Percentiles rank a stretch among this genome's conserved stretches.
Evolutionary conservation across 768 basidiomycete species (phyloP).

Genomic region (Tricholoma sp.): DNA sequence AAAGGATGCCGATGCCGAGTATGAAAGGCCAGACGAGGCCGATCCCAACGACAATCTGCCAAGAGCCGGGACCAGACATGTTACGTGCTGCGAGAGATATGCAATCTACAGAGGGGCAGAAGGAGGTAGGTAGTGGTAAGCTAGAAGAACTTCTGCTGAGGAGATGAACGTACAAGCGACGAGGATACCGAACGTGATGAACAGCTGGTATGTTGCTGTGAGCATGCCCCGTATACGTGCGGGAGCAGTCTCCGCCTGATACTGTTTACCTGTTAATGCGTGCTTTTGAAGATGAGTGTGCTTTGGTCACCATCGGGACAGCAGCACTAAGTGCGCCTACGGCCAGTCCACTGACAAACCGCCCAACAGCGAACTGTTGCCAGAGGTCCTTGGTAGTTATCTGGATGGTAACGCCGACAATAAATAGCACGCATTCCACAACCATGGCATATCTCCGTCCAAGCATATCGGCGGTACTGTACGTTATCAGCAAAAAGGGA

Average conservation of each 20-base stretch:
- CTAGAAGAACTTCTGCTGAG: background rate
- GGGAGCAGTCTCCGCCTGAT: constrained; percentile 71
- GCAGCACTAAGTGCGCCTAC: constrained; percentile 65
- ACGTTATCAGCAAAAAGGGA: background rate
- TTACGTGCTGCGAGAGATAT: constrained; percentile 64
- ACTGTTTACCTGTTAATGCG: constrained; percentile 26
- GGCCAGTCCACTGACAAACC: constrained; percentile 60
- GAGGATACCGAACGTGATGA: constrained; percentile 68
- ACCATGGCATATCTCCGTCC: constrained; percentile 67
- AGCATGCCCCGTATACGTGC: constrained; percentile 66
- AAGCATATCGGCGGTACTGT: constrained; percentile 56
- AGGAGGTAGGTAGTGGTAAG: background rate
- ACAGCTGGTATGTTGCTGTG: constrained; percentile 57
- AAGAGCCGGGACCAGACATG: constrained; percentile 42
- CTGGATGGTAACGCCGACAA: constrained; percentile 58
- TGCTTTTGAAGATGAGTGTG: background rate
- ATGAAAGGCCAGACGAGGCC: constrained; percentile 59
- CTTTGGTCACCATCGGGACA: constrained; percentile 49
- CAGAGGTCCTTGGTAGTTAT: constrained; percentile 45
- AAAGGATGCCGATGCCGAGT: constrained; percentile 57
- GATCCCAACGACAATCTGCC: constrained; percentile 59
- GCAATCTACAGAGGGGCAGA: constrained; percentile 35
- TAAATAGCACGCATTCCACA: constrained; percentile 50
- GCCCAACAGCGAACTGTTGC: constrained; percentile 65
- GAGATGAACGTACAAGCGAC: constrained; percentile 44